These are phyloP conservation scores for Trichomonas vaginalis DNA, from an alignment of 208 protist genomes.

Conservation along the genomic window DNA sequence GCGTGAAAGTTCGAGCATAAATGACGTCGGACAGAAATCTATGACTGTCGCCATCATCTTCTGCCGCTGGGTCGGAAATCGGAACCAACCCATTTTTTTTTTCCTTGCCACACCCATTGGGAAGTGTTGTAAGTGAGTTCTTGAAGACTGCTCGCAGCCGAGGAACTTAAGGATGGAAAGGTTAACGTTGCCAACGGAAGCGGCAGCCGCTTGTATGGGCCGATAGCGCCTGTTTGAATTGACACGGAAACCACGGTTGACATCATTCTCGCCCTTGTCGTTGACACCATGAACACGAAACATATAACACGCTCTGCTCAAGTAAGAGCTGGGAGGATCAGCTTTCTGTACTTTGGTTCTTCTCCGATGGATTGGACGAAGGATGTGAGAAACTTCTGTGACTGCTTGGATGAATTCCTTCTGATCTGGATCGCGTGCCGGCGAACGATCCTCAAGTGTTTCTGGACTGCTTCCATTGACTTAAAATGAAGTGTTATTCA, in stretches of 20 bases:
- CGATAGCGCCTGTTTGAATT: slow-evolving; percentile 69
- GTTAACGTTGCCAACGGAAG: slow-evolving; percentile 43
- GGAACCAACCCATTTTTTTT: no score
- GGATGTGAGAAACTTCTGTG: slow-evolving; percentile 56
- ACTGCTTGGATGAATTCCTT: slow-evolving; percentile 37
- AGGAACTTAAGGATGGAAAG: slow-evolving; percentile 46
- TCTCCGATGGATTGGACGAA: slow-evolving; percentile 57
- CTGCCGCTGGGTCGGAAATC: slow-evolving; percentile 74
- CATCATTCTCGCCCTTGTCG: slow-evolving; percentile 53
- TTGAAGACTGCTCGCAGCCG: slow-evolving; percentile 80
- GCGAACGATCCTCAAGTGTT: not conserved
- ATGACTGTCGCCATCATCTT: slow-evolving; percentile 63
- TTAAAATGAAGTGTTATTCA: no score
- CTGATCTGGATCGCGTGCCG: not conserved
- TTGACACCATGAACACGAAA: slow-evolving; percentile 70
- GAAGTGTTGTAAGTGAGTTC: slow-evolving; percentile 68
- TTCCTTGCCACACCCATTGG: slow-evolving; percentile 70
- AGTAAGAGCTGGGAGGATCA: slow-evolving; percentile 57
- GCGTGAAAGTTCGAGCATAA: no score
- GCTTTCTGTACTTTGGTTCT: slow-evolving; percentile 51
- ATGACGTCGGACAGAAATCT: no score
- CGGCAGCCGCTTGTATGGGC: slow-evolving; percentile 67
- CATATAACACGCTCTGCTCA: slow-evolving; percentile 63
- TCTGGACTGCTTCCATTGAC: not conserved
- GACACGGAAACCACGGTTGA: slow-evolving; percentile 69